phyloP scores from a whole-genome alignment of 345 rosid genomes.

The Ricinus communis region DNA sequence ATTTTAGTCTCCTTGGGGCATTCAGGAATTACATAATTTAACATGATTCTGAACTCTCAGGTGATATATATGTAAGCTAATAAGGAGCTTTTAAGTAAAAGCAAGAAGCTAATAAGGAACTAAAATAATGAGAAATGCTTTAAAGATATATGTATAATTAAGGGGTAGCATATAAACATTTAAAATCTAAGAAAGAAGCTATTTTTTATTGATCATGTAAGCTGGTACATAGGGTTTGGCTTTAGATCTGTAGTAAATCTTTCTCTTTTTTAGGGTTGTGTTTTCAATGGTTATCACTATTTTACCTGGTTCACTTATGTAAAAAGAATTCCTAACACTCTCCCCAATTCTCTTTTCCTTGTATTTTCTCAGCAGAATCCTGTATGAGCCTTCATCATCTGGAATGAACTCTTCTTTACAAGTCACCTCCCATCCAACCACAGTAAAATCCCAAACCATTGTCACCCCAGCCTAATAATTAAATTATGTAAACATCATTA shows the following conservation, averaged over 20 bases:
- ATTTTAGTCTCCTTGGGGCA: too few species aligned
- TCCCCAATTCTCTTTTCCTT: slow-evolving; percentile 33
- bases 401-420: slow-evolving; percentile 64
- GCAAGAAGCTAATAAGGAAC: too few species aligned
- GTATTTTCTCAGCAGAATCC: slow-evolving; percentile 28
- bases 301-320: slow-evolving; percentile 56
- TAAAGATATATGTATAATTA: too few species aligned
- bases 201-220: slow-evolving; percentile 19
- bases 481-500: not conserved
- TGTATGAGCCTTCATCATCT: slow-evolving; percentile 62
- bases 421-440: slow-evolving; percentile 52
- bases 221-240: slow-evolving; percentile 43
- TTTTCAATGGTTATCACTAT: slow-evolving; percentile 49
- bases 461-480: slow-evolving; percentile 52
- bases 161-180: too few species aligned
- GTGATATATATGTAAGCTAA: too few species aligned
- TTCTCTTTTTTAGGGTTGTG: slow-evolving; percentile 40
- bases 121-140: too few species aligned
- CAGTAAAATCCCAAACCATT: slow-evolving; percentile 48
- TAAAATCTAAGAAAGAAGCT: too few species aligned
- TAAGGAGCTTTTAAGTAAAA: too few species aligned
- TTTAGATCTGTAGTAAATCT: slow-evolving; percentile 47
- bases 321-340: slow-evolving; percentile 47
- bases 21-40: too few species aligned
- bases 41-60: too few species aligned